Conservation (phyloP, 2,329 filamentous ascomycete genomes). For the Clonostachys rosea region DNA sequence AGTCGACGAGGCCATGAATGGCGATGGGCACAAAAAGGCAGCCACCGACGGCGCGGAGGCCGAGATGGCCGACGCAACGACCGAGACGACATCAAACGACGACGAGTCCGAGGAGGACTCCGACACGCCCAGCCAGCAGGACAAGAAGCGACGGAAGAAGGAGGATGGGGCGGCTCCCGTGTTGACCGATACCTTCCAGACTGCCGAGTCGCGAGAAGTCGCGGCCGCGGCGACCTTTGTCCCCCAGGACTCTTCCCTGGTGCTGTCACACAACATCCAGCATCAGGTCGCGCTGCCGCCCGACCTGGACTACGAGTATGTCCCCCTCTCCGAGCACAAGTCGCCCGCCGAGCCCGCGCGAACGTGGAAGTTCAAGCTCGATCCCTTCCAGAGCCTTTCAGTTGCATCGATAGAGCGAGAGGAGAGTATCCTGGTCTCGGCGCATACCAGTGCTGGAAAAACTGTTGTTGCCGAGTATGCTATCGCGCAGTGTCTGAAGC, state of each 20-base stretch:
- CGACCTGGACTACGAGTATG: slow-evolving; percentile 88
- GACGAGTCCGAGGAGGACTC: slow-evolving; percentile 23
- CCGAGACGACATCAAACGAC: slow-evolving; percentile 24
- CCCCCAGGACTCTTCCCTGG: slow-evolving; percentile 64
- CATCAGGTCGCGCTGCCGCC: slow-evolving; percentile 95
- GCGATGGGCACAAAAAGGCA: slow-evolving; percentile 10
- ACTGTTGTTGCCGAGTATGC: slow-evolving; percentile 98
- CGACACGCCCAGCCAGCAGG: slow-evolving; percentile 42
- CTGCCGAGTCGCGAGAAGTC: slow-evolving; percentile 87
- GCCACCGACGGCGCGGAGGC: slow-evolving; percentile 12
- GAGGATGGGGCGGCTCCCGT: slow-evolving; percentile 67
- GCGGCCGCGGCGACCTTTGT: slow-evolving; percentile 70
- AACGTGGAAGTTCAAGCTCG: slow-evolving; percentile 82
- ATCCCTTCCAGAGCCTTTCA: slow-evolving; percentile 94
- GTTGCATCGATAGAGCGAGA: slow-evolving; percentile 93
- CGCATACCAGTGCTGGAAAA: slow-evolving; percentile 96
- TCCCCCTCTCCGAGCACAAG: slow-evolving; percentile 93
- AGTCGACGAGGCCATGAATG: slow-evolving; percentile 73
- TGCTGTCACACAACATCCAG: slow-evolving; percentile 94
- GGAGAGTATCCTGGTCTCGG: slow-evolving; percentile 94
- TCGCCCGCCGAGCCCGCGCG: slow-evolving; percentile 82
- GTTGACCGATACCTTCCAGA: slow-evolving; percentile 90
- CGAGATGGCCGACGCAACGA: slow-evolving; percentile 35
- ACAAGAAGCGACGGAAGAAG: slow-evolving; percentile 62
- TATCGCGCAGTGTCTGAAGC: slow-evolving; percentile 93